A percentile compares a stretch with the other conserved stretches of the same genome.
phyloP scores from a whole-genome alignment of 257 asterid genomes.

The Gentiana macrophylla region DNA sequence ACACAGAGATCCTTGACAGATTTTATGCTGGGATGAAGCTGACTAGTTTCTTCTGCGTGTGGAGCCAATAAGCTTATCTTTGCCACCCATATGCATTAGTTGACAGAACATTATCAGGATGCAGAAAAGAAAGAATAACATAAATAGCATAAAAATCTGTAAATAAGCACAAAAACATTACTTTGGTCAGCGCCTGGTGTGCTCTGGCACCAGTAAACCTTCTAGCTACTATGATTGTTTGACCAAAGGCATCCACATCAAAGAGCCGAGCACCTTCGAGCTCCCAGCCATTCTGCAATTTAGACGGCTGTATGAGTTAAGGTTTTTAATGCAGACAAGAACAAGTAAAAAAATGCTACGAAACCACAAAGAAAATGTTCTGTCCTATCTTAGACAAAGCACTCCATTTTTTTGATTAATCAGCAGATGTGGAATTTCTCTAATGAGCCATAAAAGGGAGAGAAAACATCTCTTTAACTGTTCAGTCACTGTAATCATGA shows the following conservation, averaged over 20 bases:
- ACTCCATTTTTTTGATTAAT: no score
- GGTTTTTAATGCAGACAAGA: no score
- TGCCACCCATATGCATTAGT: slow-evolving; percentile 12
- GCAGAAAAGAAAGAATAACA: slow-evolving; percentile 1
- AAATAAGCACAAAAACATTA: slow-evolving; percentile 24
- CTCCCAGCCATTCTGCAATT: slow-evolving; percentile 48
- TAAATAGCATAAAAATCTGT: not conserved
- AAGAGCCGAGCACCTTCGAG: slow-evolving; percentile 80
- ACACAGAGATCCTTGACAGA: slow-evolving; percentile 65
- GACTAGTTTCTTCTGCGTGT: slow-evolving; percentile 55
- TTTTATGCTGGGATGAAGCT: slow-evolving; percentile 49
- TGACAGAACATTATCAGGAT: slow-evolving; percentile 6
- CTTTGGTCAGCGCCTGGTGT: slow-evolving; percentile 68
- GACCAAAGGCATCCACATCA: slow-evolving; percentile 50
- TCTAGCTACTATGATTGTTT: slow-evolving; percentile 52
- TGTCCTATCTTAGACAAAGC: no score
- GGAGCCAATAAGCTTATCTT: slow-evolving; percentile 62
- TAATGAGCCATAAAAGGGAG: no score
- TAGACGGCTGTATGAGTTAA: not conserved
- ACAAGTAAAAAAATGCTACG: no score
- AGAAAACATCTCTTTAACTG: no score
- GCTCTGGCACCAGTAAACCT: slow-evolving; percentile 63
- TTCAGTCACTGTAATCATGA: no score
- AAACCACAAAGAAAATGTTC: no score
- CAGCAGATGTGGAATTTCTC: no score